Base-by-base conservation (phyloP, 345 rosid genomes). In the Gossypium sturtianum region DNA sequence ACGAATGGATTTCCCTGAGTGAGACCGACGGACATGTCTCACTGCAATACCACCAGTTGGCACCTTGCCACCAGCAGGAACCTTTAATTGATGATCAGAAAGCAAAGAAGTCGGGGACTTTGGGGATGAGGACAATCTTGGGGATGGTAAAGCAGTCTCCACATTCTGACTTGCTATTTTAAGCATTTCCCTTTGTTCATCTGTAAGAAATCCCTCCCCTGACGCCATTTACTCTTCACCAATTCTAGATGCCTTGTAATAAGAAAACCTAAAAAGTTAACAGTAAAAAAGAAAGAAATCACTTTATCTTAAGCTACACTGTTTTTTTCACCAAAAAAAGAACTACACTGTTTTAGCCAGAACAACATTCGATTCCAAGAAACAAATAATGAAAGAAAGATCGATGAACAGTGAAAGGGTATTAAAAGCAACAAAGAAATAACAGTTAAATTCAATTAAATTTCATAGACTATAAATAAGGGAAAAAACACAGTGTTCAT, bases 51-150 rank as follows among this genome's bases (percentile, higher is more conserved):
- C 98, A 77, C 90, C 84, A 0, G 80, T 82, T 0, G 92, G 79
- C 10, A 85, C 91, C 84, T 89, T 93, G 12, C 90, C 90, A 9
- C 89, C 80, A 34, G 84, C 82, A 22, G 91, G 93, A 81, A 87
- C 87, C 79, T 87, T 93, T 43, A 93, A 75, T n/a, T 78, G 89
- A 82, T 91, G 84, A 63, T 96, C 98, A 45, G 92, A 81, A 53
- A 84, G 86, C 19, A 91, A 75, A 44, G 86, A 73, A 29, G 87
- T 76, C 1, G 90, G 97, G 48, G 99, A 95, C 78, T 83, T 95
- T 0, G 97, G 97, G 0, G 98, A 90, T 2, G 96, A 91, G 1
- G 98, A 90, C 62, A 74, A 90, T 77, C 83, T 93, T 0, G 98
- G 97, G 0, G 98, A 90, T 4, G 97, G 91, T 2, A 97, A 90